Percentiles rank a stretch among this genome's conserved stretches.
Conservation (phyloP, 352 stramenopile genomes). For the Globisporangium apiculatum region DNA sequence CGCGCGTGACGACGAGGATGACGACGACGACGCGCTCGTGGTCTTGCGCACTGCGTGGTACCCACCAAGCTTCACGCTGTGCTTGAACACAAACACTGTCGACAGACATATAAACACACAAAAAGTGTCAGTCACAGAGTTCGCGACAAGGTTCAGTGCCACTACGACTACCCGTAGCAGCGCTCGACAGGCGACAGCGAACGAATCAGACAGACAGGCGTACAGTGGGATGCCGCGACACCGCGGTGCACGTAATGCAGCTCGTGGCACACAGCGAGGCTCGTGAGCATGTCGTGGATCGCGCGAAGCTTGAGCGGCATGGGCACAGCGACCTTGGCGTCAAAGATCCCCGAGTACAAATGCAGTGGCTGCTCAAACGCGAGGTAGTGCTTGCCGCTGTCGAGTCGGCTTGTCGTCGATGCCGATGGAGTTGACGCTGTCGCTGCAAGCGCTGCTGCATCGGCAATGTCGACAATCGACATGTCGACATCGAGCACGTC, state of each 20-base stretch:
- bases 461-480: too few relatives aligned
- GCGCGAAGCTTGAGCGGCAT: slow-evolving; percentile 48
- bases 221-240: slow-evolving; percentile 53
- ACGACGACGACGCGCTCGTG: background rate
- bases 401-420: slow-evolving; percentile 16
- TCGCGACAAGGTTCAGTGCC: background rate
- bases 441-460: background rate
- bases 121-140: background rate
- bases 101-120: background rate
- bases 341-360: slow-evolving; percentile 66
- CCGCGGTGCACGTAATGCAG: slow-evolving; percentile 72
- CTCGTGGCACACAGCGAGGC: slow-evolving; percentile 57
- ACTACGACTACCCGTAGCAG: background rate
- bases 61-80: slow-evolving; percentile 58
- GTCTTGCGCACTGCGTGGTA: slow-evolving; percentile 65
- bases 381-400: slow-evolving; percentile 53
- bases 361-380: slow-evolving; percentile 77
- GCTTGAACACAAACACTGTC: slow-evolving; percentile 58
- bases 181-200: background rate
- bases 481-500: slow-evolving; percentile 22
- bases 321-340: slow-evolving; percentile 41
- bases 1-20: slow-evolving; percentile 16
- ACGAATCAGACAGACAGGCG: slow-evolving; percentile 1
- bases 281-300: slow-evolving; percentile 66
- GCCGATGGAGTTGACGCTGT: background rate